A percentile compares a stretch with the other conserved stretches of the same genome.
These are phyloP conservation scores for Benincasa hispida DNA, from an alignment of 306 rosid genomes.

Conservation along the genomic window DNA sequence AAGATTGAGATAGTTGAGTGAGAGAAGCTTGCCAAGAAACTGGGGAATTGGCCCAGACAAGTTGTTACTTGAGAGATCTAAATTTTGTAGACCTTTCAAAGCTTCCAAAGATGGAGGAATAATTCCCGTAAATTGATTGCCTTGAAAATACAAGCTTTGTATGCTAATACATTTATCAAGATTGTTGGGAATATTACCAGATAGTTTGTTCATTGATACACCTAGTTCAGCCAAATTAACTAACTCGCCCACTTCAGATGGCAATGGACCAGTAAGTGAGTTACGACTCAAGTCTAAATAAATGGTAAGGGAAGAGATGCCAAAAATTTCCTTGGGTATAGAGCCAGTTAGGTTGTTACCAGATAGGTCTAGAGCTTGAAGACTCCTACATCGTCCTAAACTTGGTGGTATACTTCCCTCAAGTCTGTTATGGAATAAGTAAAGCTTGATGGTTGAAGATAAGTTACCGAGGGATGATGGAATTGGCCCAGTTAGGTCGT, in stretches of 20 bases:
- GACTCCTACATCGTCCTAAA: conserved; percentile 12
- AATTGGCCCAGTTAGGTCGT: conserved; percentile 6
- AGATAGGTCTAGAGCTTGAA: conserved; percentile 6
- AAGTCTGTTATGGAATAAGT: neutral
- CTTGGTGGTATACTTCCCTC: conserved; percentile 1
- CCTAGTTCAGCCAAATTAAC: neutral
- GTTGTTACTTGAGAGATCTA: conserved; percentile 21
- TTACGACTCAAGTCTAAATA: conserved; percentile 11
- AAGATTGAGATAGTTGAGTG: conserved; percentile 10
- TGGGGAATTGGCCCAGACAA: conserved; percentile 18
- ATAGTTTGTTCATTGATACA: conserved; percentile 18
- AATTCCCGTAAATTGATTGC: conserved; percentile 17
- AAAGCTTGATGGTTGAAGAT: neutral
- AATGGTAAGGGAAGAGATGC: conserved; percentile 14
- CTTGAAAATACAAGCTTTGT: neutral
- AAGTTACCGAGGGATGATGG: neutral
- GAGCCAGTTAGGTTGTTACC: conserved; percentile 16
- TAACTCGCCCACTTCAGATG: conserved; percentile 16
- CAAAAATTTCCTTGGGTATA: conserved; percentile 18
- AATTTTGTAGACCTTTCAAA: conserved; percentile 2
- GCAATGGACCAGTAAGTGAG: conserved; percentile 19
- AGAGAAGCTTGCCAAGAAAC: conserved; percentile 2
- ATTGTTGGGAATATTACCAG: conserved; percentile 11
- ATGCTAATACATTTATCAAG: conserved; percentile 10
- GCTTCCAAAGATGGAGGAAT: conserved; percentile 12